Conservation (phyloP, 169 alveolate species). For the Plasmodium knowlesi region DNA sequence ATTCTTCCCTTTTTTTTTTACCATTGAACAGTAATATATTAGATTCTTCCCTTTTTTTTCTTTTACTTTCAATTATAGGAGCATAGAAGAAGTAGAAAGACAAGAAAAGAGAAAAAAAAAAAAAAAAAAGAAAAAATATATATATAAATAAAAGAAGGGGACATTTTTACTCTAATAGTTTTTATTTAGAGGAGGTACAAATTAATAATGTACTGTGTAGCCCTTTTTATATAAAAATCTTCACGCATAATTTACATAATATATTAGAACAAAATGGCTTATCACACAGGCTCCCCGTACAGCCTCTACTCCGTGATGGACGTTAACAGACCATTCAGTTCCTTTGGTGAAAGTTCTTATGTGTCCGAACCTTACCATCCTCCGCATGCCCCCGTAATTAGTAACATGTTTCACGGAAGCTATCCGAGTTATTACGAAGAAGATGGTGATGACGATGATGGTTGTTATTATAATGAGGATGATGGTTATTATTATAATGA, state of each 20-base stretch:
- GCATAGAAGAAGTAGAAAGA: too few relatives aligned
- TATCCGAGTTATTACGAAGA: background rate
- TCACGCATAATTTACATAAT: background rate
- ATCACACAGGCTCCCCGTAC: background rate
- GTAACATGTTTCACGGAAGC: background rate
- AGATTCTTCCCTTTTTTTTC: too few relatives aligned
- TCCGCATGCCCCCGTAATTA: background rate
- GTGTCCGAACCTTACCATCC: background rate
- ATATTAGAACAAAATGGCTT: background rate
- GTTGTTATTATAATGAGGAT: background rate
- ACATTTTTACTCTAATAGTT: background rate
- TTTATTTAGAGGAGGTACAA: too few relatives aligned
- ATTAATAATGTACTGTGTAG: background rate
- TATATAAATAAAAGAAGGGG: too few relatives aligned
- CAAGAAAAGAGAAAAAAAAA: too few relatives aligned
- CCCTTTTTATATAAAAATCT: background rate
- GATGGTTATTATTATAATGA: background rate
- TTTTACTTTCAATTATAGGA: too few relatives aligned
- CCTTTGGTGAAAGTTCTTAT: background rate
- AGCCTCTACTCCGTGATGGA: background rate
- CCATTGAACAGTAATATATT: too few relatives aligned
- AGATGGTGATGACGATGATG: background rate
- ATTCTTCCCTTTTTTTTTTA: too few relatives aligned
- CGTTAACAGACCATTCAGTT: background rate
- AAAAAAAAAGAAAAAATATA: too few relatives aligned